Base-by-base conservation (phyloP, 2,329 filamentous ascomycete genomes). In the Hypomyces perniciosus region DNA sequence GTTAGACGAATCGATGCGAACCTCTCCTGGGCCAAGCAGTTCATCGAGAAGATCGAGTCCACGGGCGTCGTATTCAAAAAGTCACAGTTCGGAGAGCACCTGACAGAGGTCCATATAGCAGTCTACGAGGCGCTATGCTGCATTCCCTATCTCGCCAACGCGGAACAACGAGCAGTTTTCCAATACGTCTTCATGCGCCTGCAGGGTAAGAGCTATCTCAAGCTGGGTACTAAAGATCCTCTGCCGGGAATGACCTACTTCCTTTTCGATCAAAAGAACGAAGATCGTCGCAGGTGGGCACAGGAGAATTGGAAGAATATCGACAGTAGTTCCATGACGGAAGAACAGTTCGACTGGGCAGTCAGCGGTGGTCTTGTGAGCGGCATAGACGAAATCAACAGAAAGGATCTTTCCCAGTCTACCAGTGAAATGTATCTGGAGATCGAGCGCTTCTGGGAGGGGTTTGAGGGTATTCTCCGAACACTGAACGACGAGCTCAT, bases 61-160 rank as follows among this genome's bases (percentile, higher is more conserved):
- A 64, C 69, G 7, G 72, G 77, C 26, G 70, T 69, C 2, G 63
- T 64, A 2, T 79, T 79, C 64, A 73, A 71, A 43, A 73, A 75
- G 38, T 61, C 68, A 0, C 71, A 72, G 47, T 68, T 80, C 35
- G 73, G 72, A 9, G 69, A 71, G 20, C 65, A 76, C 6, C 69
- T 79, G 29, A 71, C 78, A 2, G 72, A 80, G 29, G 82, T 88
- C 6, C 79, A 95, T 46, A 80, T 93, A 52, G 85, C 89, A 8
- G 80, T 97, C 30, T 96, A 95, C 61, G 92, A 97, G 66, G 85
- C 87, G 0, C 72, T 97, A 46, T 95, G 90, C 65, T 95, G 87
- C 66, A 82, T 90, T 57, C 78, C 86, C 1, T 90, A 95, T 63
- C 75, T 96, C 54, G 77, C 70, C 41, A 59, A 73, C n/a, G 72